Evolutionary conservation across 1,139 yeast species (phyloP).

Genomic region (Candida dubliniensis): DNA sequence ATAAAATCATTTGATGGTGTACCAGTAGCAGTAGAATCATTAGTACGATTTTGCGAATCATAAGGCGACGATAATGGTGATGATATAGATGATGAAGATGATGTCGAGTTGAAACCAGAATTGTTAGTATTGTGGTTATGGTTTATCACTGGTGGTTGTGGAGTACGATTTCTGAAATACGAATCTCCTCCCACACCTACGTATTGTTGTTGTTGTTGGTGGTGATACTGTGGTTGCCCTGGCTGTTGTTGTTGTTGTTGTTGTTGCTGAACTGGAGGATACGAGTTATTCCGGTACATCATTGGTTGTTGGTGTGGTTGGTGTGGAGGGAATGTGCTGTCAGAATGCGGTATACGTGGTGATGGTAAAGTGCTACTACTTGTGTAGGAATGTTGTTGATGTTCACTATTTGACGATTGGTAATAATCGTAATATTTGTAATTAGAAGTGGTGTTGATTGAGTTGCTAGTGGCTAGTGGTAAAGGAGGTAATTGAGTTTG

Average conservation of each 20-base stretch:
- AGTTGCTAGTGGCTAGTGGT: slow-evolving; percentile 1
- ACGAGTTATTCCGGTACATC: slow-evolving; percentile 1
- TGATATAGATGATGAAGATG: slow-evolving; percentile 5
- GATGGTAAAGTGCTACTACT: background rate
- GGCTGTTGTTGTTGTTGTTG: too few relatives aligned
- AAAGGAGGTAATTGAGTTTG: slow-evolving; percentile 6
- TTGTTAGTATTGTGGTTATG: slow-evolving; percentile 7
- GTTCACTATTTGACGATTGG: background rate
- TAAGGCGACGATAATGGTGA: slow-evolving; percentile 4
- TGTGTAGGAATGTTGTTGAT: slow-evolving; percentile 1
- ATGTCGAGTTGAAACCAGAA: slow-evolving; percentile 5
- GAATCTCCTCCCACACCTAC: too few relatives aligned
- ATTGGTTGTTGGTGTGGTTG: background rate
- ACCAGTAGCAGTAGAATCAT: too few relatives aligned
- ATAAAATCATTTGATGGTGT: too few relatives aligned
- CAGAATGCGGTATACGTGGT: slow-evolving; percentile 6
- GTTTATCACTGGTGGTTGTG: slow-evolving; percentile 1
- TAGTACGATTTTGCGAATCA: background rate
- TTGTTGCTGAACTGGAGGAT: background rate
- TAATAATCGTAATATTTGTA: slow-evolving; percentile 7
- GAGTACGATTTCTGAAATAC: background rate
- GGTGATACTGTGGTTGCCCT: too few relatives aligned
- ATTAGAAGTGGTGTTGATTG: background rate
- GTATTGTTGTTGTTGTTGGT: too few relatives aligned
- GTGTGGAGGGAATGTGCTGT: background rate